Conservation (phyloP, 768 basidiomycete genomes). For the Dictyophora rubrovolvata region DNA sequence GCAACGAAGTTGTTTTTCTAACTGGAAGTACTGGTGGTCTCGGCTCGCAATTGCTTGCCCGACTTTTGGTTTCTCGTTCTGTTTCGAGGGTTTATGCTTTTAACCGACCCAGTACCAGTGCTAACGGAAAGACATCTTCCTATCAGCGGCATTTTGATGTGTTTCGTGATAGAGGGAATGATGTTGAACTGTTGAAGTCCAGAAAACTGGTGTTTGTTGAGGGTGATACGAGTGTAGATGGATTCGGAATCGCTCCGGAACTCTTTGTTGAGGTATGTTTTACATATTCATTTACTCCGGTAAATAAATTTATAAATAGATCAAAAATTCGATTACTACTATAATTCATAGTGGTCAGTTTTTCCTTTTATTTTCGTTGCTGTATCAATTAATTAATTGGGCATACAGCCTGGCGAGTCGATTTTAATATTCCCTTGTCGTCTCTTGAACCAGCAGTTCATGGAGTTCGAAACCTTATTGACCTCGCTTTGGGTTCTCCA, state of each 20-base stretch:
- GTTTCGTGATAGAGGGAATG: constrained; percentile 14
- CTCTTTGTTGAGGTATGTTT: constrained; percentile 8
- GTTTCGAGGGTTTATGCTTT: constrained; percentile 9
- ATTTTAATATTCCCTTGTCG: constrained; percentile 24
- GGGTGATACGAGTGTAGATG: constrained; percentile 11
- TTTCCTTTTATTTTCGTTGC: neutral
- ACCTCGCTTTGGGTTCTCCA: constrained; percentile 24
- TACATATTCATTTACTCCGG: neutral
- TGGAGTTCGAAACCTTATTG: constrained; percentile 23
- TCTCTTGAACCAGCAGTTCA: constrained; percentile 23
- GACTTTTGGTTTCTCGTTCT: neutral
- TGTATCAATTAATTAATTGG: neutral
- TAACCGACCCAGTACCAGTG: constrained; percentile 6
- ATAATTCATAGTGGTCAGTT: constrained; percentile 10
- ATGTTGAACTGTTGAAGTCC: constrained; percentile 11
- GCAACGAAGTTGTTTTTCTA: constrained; percentile 5
- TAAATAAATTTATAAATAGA: neutral
- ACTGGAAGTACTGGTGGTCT: constrained; percentile 13
- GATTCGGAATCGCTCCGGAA: constrained; percentile 2
- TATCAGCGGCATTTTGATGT: constrained; percentile 11
- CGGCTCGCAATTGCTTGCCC: constrained; percentile 8
- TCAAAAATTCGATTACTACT: constrained; percentile 1
- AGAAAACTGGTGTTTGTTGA: constrained; percentile 16
- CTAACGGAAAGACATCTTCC: constrained; percentile 1
- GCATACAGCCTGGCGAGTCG: constrained; percentile 25